Evolutionary conservation across 208 protist species (phyloP).

Genomic region (Porcisia deanei): DNA sequence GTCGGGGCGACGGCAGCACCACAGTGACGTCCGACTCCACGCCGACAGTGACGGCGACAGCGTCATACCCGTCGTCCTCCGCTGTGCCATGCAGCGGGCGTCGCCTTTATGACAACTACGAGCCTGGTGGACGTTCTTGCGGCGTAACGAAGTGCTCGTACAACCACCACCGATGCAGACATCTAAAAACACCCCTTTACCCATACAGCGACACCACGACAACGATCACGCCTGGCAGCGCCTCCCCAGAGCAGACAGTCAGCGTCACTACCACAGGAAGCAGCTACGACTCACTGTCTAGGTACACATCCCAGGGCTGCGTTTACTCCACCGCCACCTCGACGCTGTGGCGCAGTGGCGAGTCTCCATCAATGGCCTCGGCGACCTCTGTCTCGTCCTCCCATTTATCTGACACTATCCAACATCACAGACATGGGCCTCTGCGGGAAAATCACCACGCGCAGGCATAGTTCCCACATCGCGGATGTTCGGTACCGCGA

Average conservation of each 20-base stretch:
- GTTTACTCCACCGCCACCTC: neutral
- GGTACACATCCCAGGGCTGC: slow-evolving; percentile 7
- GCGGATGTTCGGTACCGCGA: neutral
- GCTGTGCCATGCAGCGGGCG: neutral
- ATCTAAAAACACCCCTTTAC: too few species aligned
- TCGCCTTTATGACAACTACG: slow-evolving; percentile 8
- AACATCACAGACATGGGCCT: neutral
- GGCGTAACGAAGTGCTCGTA: neutral
- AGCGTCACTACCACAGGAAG: neutral
- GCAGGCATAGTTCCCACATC: neutral
- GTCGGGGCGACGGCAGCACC: neutral
- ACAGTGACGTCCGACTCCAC: neutral
- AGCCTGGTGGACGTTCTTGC: neutral
- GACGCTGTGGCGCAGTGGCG: neutral
- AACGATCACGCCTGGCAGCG: neutral
- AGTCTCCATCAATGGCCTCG: neutral
- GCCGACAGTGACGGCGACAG: neutral
- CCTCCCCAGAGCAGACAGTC: neutral
- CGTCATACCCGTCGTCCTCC: neutral
- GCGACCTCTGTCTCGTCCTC: neutral
- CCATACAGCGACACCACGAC: neutral
- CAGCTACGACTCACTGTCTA: slow-evolving; percentile 5
- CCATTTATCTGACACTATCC: too few species aligned
- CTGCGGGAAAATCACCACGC: neutral
- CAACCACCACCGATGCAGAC: neutral